A percentile compares a stretch with the other conserved stretches of the same genome.
Conservation (phyloP, 495 filamentous ascomycete species). For the Aspergillus biplanus region DNA sequence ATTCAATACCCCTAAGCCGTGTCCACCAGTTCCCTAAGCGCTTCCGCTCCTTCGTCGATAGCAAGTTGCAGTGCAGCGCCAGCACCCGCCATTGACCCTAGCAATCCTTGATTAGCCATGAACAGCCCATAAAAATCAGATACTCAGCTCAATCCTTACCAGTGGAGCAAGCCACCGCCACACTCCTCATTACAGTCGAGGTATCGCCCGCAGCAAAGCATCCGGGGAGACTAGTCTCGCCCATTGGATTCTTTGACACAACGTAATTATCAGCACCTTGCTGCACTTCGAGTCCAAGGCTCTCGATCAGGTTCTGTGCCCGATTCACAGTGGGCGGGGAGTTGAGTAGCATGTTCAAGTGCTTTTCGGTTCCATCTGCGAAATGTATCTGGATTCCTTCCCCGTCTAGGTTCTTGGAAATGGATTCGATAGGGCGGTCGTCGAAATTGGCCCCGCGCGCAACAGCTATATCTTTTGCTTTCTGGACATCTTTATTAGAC, state of each 20-base stretch:
- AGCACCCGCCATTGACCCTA: no score
- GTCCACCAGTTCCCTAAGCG: no score
- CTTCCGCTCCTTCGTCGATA: no score
- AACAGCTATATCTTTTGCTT: not conserved
- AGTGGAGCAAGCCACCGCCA: no score
- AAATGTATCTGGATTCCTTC: not conserved
- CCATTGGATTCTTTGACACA: not conserved
- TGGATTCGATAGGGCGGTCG: not conserved
- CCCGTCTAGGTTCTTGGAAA: not conserved
- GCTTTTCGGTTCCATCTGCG: not conserved
- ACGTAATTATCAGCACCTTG: not conserved
- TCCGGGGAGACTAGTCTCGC: not conserved
- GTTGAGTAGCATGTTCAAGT: not conserved
- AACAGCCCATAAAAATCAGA: no score
- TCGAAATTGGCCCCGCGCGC: not conserved
- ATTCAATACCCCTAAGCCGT: no score
- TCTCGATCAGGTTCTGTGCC: not conserved
- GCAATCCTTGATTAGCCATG: no score
- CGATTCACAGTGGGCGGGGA: not conserved
- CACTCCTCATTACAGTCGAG: no score
- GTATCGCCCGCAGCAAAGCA: not conserved
- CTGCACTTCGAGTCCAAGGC: not conserved
- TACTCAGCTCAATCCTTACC: no score
- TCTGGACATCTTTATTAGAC: not conserved
- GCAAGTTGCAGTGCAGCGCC: no score